Base-by-base conservation (phyloP, 495 filamentous ascomycete genomes). In the Daldinia concentrica region DNA sequence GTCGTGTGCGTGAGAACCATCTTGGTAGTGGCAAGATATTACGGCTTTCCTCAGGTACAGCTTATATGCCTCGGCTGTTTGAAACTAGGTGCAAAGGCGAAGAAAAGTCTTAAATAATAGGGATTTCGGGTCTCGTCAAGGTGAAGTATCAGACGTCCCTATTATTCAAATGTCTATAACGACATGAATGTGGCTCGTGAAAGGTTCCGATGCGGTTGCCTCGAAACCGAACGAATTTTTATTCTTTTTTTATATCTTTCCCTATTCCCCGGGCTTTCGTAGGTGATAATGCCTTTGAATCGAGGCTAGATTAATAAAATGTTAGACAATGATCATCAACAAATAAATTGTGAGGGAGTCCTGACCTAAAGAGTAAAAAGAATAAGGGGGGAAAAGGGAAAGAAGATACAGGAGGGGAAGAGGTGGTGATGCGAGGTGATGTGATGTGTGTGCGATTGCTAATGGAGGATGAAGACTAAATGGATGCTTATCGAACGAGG, bases 1-100 rank as follows among this genome's bases (percentile, higher is more conserved):
- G 89, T 92, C 77, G 94, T 92, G 85, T 95, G 83, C 2, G 80
- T 84, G 77, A 85, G 83, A 58, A 85, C 83, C 83, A 85, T 85
- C 9, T 71, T 81, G 72, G 34, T 48, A 32, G 69, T n/a, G n/a
- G n/a, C n/a, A n/a, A n/a, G n/a, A n/a, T n/a, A n/a, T n/a, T n/a
- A n/a, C n/a, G n/a, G n/a, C n/a, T n/a, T n/a, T n/a, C n/a, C n/a
- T 66, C 52, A 14, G 15, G 29, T 19, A 32, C 6, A n/a, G 1
- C 19, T 19, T 36, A 24, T 34, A 24, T n/a, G 55, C 17, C 34
- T 64, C 45, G 48, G 19, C 19, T 64, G 48, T 60, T 34, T 9
- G 11, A 56, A 17, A 22, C 29, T 51, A 32, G 15, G 7, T 9
- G 55, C 4, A 41, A 24, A 60, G 34, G n/a, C 9, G 15, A 36